Evolutionary conservation across 2,329 filamentous ascomycete species (phyloP).

Genomic region (Leptographium wingfieldii): DNA sequence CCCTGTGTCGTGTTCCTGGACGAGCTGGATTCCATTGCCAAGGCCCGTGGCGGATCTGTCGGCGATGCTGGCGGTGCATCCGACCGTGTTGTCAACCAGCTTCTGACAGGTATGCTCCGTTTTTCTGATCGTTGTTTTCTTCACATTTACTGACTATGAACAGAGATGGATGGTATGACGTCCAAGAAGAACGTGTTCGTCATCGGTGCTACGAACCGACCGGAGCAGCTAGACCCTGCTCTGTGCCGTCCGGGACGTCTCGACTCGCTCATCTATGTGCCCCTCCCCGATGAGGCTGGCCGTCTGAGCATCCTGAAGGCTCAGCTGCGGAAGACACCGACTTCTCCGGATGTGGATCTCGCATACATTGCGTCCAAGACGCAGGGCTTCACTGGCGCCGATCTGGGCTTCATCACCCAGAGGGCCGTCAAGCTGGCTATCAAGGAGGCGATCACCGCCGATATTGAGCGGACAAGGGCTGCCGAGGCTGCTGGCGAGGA

Average conservation of each 20-base stretch:
- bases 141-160: not conserved
- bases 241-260: constrained; percentile 97
- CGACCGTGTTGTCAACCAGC: constrained; percentile 99
- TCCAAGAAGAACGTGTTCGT: constrained; percentile 99
- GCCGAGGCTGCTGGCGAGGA: constrained; percentile 76
- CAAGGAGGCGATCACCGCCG: constrained; percentile 82
- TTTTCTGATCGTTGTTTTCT: too few species aligned
- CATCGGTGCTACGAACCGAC: constrained; percentile 96
- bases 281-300: constrained; percentile 81
- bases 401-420: constrained; percentile 98
- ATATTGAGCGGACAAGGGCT: constrained; percentile 84
- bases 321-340: constrained; percentile 95
- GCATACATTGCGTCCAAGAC: constrained; percentile 91
- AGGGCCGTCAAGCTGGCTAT: constrained; percentile 98
- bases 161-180: constrained; percentile 98
- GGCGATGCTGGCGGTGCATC: constrained; percentile 96
- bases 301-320: constrained; percentile 85
- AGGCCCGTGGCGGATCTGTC: constrained; percentile 92
- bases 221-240: constrained; percentile 95
- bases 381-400: constrained; percentile 97
- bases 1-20: constrained; percentile 98
- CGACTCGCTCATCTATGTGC: constrained; percentile 96
- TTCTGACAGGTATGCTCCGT: constrained; percentile 50
- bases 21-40: constrained; percentile 97
- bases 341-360: constrained; percentile 76